phyloP scores from a whole-genome alignment of 148 eudicot genomes.

The Amaranthus cruentus region DNA sequence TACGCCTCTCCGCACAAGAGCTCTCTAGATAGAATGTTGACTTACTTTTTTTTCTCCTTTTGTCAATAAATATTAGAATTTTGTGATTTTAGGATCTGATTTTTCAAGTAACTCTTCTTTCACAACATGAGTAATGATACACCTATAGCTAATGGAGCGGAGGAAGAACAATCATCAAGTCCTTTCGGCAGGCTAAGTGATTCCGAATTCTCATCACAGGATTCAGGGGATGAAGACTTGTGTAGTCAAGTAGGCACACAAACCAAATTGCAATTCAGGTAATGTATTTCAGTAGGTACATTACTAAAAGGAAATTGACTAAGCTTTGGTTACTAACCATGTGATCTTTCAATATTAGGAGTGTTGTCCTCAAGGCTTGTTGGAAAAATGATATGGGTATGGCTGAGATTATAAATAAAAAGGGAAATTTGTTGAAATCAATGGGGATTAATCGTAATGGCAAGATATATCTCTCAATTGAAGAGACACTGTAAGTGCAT shows the following conservation, averaged over 20 bases:
- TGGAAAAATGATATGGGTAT: constrained; percentile 2
- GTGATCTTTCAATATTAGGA: constrained; percentile 30
- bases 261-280: constrained; percentile 17
- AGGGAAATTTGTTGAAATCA: too few relatives aligned
- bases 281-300: not conserved
- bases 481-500: too few relatives aligned
- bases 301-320: not conserved
- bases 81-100: not conserved
- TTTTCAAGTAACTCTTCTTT: not conserved
- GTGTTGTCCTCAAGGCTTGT: constrained; percentile 42
- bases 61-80: not conserved
- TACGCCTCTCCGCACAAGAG: too few relatives aligned
- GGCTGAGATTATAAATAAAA: too few relatives aligned
- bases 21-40: too few relatives aligned
- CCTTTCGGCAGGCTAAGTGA: not conserved
- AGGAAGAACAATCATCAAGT: constrained; percentile 32
- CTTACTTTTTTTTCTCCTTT: too few relatives aligned
- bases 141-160: not conserved
- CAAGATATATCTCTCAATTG: too few relatives aligned
- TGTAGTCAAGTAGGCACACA: too few relatives aligned
- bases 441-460: too few relatives aligned
- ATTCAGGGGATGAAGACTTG: too few relatives aligned
- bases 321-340: not conserved
- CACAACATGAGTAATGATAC: not conserved
- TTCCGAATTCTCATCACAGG: too few relatives aligned